Evolutionary conservation across 2,329 filamentous ascomycete species (phyloP), one percentile per base, ranked within the genome.

Genomic region (Pestalotiopsis sp.): DNA sequence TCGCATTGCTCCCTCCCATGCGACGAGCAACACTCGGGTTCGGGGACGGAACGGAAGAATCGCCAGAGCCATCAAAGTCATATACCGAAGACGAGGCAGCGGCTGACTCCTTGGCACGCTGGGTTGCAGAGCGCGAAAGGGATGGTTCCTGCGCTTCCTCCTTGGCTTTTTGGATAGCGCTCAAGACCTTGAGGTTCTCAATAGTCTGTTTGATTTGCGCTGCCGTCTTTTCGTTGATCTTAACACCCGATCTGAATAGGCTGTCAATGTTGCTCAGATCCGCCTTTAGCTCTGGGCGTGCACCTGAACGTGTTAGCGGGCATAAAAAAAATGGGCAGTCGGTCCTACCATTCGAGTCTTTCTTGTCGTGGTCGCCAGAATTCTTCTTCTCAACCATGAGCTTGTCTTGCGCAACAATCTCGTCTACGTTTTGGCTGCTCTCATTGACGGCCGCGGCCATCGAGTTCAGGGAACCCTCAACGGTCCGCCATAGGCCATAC

Each of bases 31-130:
- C 75, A 36, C 75, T 75, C 9, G 77, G 77, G 45, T 80, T 78
- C 7, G 81, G 81, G 3, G 81, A 82, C 4, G 81, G 82, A 2
- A 81, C 79, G 2, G 82, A 79, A 4, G 83, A 84, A 68, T 85
- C 83, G 41, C 77, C 81, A 2, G 76, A 77, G 4, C 78, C 80
- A 61, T 84, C 82, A 69, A 84, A 84, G 52, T 84, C 82, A 73
- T 84, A 84, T 0, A 82, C 74, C 3, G 78, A 79, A 5, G 73
- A 70, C 4, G 76, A 74, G 23, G 70, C 71, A 25, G 70, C 71
- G 11, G 73, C 71, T 1, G 71, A 74, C 45, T 78, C 77, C 59
- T 76, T 77, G 11, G 71, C 75, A 69, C 72, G 75, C 70, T 76
- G 73, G 57, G 70, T 69, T 20, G 72, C 73, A 27, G 71, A 69